Evolutionary conservation across 768 basidiomycete species (phyloP).

Genomic region (Tylopilus plumbeoviolaceoides): DNA sequence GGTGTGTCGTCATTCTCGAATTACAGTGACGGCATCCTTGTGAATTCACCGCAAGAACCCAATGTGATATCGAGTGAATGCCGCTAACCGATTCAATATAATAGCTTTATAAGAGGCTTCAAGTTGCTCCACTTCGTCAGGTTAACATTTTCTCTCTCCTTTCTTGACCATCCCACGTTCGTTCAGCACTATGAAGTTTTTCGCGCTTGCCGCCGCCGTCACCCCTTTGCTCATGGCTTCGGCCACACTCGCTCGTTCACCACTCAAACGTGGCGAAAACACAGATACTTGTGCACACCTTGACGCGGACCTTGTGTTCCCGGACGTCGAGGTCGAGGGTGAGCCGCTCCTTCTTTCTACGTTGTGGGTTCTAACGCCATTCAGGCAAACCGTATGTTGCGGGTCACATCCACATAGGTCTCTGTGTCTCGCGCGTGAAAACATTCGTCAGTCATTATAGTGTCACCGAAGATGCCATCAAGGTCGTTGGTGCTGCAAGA

Average conservation of each 20-base stretch:
- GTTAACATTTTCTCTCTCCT: background rate
- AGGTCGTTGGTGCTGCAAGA: slow-evolving; percentile 20
- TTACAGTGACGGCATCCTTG: background rate
- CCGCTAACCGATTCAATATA: slow-evolving; percentile 13
- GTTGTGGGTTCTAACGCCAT: background rate
- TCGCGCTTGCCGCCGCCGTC: slow-evolving; percentile 5
- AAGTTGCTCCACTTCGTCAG: background rate
- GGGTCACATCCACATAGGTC: slow-evolving; percentile 26
- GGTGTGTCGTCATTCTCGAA: too few relatives aligned
- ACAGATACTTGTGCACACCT: slow-evolving; percentile 18
- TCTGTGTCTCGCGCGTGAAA: slow-evolving; percentile 29
- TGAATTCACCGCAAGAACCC: background rate
- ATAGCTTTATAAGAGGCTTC: background rate
- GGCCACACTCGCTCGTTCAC: slow-evolving; percentile 14
- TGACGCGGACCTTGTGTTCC: slow-evolving; percentile 13
- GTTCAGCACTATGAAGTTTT: slow-evolving; percentile 13
- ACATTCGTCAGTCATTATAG: slow-evolving; percentile 22
- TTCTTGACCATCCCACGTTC: background rate
- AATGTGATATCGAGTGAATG: slow-evolving; percentile 5
- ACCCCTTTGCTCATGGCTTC: slow-evolving; percentile 18
- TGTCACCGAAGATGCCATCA: slow-evolving; percentile 20
- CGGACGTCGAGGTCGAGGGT: slow-evolving; percentile 15
- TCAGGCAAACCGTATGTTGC: slow-evolving; percentile 20
- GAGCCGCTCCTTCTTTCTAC: background rate
- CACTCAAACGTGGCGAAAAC: slow-evolving; percentile 1